Evolutionary conservation across 1,139 yeast genomes (phyloP).

Genomic region (Debaryomycetaceae sp.): DNA sequence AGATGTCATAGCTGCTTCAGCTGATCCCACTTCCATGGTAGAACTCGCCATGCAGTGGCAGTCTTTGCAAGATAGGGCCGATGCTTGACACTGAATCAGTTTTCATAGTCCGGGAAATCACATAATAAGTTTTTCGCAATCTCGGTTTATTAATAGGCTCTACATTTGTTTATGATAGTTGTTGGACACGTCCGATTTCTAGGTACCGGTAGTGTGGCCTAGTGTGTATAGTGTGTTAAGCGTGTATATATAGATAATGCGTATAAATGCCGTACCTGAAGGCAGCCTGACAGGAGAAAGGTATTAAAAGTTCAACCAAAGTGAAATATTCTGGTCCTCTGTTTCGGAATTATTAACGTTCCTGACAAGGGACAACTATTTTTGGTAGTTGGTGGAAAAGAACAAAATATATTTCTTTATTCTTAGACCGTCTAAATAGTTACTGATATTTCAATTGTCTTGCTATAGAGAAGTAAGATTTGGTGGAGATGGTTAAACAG

Average conservation of each 20-base stretch:
- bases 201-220: too few relatives aligned
- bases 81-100: too few relatives aligned
- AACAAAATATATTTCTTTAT: too few relatives aligned
- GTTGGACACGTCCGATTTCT: too few relatives aligned
- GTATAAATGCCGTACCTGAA: not conserved
- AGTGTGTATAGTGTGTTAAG: not conserved
- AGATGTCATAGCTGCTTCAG: conserved; percentile 82
- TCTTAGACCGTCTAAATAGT: not conserved
- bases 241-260: not conserved
- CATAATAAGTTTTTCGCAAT: too few relatives aligned
- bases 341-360: not conserved
- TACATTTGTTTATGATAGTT: too few relatives aligned
- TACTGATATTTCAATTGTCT: not conserved
- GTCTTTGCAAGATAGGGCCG: not conserved
- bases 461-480: not conserved
- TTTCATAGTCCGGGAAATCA: too few relatives aligned
- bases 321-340: too few relatives aligned
- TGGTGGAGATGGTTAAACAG: not conserved
- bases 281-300: not conserved
- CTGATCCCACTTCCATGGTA: conserved; percentile 59
- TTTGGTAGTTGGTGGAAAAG: not conserved
- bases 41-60: conserved; percentile 64
- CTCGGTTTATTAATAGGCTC: too few relatives aligned
- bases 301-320: too few relatives aligned
- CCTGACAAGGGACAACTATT: not conserved